phyloP scores from a whole-genome alignment of 257 asterid genomes.

The Przewalskia tangutica region DNA sequence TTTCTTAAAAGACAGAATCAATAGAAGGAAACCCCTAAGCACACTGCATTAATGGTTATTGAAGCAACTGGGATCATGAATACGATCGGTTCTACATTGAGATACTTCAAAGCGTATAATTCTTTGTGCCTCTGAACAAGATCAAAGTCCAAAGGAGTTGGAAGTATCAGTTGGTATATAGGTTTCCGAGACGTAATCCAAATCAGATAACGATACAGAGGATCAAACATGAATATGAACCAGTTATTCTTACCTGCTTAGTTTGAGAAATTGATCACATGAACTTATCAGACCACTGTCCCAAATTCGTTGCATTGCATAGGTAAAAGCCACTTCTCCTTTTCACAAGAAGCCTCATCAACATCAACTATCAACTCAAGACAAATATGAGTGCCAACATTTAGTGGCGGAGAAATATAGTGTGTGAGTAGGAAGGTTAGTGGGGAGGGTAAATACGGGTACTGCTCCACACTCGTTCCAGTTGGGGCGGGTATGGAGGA shows the following conservation, averaged over 20 bases:
- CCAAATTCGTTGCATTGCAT: neutral
- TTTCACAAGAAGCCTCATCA: neutral
- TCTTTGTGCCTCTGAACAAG: neutral
- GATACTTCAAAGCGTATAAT: neutral
- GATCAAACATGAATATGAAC: neutral
- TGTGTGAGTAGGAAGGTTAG: too few relatives aligned
- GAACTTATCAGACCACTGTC: neutral
- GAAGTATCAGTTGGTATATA: neutral
- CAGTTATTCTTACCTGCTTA: neutral
- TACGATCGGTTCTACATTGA: neutral
- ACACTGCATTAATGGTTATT: neutral
- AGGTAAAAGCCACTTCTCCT: neutral
- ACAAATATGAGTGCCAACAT: neutral
- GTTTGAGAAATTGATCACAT: neutral
- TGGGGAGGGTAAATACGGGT: too few relatives aligned
- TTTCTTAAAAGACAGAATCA: neutral
- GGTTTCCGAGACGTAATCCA: neutral
- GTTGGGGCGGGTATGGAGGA: too few relatives aligned
- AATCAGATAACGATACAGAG: neutral
- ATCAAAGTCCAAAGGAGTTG: neutral
- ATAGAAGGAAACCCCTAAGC: neutral
- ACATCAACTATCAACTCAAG: neutral
- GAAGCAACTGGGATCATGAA: neutral
- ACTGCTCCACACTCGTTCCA: too few relatives aligned
- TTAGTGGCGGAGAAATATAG: too few relatives aligned